Evolutionary conservation across 2,329 filamentous ascomycete genomes (phyloP).

Genomic region (Chaetomium strumarium): DNA sequence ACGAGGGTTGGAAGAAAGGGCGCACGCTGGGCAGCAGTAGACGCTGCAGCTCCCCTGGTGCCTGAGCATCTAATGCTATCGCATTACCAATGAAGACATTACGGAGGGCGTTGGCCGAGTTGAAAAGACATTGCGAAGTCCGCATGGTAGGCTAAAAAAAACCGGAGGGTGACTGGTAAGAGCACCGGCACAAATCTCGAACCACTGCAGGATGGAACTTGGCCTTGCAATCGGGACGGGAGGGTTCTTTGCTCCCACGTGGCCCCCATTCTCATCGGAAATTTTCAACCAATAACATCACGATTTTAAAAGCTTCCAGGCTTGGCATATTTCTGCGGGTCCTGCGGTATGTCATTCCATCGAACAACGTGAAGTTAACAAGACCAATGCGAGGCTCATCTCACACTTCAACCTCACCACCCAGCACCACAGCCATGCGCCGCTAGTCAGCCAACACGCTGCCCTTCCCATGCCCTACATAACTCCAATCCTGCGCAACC

Average conservation of each 20-base stretch:
- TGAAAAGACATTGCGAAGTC: conserved; percentile 35
- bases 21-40: conserved; percentile 14
- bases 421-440: conserved; percentile 1
- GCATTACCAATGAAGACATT: conserved; percentile 39
- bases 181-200: neutral
- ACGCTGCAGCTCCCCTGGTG: conserved; percentile 22
- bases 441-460: neutral
- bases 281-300: conserved; percentile 11
- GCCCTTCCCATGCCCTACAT: conserved; percentile 1
- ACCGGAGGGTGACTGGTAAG: neutral
- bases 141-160: conserved; percentile 32
- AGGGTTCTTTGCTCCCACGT: neutral
- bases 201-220: neutral
- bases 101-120: conserved; percentile 41
- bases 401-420: neutral
- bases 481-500: conserved; percentile 7
- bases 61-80: conserved; percentile 25
- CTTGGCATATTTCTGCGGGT: conserved; percentile 3
- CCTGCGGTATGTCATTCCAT: neutral
- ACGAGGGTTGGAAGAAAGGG: neutral
- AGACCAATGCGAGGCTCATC: neutral
- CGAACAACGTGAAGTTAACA: too few species aligned
- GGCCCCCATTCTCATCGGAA: conserved; percentile 1
- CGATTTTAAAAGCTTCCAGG: neutral
- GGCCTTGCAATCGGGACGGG: neutral